Percentiles rank a stretch among this genome's conserved stretches.
These are phyloP conservation scores for Dothiorella sarmentorum DNA, from an alignment of 2,329 filamentous ascomycete species.

Conservation along the genomic window DNA sequence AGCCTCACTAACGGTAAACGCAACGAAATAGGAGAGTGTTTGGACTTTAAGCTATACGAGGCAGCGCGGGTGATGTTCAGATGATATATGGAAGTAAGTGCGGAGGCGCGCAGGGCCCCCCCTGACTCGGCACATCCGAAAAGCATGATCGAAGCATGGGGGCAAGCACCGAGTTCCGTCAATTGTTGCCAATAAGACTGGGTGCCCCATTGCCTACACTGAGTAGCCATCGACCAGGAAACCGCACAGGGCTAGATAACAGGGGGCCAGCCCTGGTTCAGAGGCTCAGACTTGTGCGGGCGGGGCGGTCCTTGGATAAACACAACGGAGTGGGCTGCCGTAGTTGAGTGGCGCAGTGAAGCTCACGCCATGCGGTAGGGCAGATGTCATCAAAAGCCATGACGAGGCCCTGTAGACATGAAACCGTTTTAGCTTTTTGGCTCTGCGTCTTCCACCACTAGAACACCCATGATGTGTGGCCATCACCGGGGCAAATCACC, in stretches of 20 bases:
- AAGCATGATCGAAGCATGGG: not conserved
- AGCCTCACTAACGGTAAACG: not conserved
- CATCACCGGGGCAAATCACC: not conserved
- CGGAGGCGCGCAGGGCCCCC: not conserved
- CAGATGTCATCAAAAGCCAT: not conserved
- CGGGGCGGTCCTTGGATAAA: not conserved
- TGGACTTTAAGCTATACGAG: slow-evolving; percentile 6
- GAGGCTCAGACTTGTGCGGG: not conserved
- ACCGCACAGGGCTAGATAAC: no score
- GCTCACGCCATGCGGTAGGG: not conserved
- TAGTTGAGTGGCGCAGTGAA: not conserved
- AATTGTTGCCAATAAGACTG: no score
- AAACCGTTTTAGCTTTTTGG: no score
- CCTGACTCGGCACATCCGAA: not conserved
- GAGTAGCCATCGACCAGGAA: no score
- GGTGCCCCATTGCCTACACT: no score
- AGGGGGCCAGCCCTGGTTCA: no score
- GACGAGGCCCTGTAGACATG: slow-evolving; percentile 1
- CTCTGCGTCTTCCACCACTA: not conserved
- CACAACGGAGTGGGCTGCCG: not conserved
- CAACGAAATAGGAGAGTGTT: not conserved
- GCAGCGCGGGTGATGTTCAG: slow-evolving; percentile 7
- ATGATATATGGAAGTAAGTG: slow-evolving; percentile 12
- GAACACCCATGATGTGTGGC: not conserved
- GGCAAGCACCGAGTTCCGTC: not conserved